These are phyloP conservation scores for Marasmius oreades DNA, from an alignment of 1,284 basidiomycete genomes.

Conservation along the genomic window DNA sequence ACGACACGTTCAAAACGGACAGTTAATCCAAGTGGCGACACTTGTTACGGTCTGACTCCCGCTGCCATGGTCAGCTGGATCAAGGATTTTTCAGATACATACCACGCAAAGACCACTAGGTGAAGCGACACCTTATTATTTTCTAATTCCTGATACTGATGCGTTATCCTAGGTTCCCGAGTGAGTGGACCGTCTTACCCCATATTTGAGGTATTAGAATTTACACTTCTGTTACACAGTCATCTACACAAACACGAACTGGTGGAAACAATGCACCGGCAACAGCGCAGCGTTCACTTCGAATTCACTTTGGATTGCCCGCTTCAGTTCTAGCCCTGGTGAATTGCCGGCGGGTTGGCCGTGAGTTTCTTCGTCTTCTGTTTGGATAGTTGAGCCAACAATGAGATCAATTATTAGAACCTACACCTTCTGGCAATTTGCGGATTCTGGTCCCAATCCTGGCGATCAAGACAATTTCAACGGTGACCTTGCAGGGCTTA, in stretches of 20 bases:
- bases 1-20: not conserved
- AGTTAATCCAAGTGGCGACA: slow-evolving; percentile 49
- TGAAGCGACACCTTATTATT: slow-evolving; percentile 22
- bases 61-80: slow-evolving; percentile 63
- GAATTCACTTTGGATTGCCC: slow-evolving; percentile 60
- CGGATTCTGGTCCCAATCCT: slow-evolving; percentile 46
- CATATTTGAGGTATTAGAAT: no score
- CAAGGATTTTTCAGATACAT: slow-evolving; percentile 58
- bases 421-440: slow-evolving; percentile 64
- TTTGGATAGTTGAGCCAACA: not conserved
- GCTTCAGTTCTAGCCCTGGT: slow-evolving; percentile 45
- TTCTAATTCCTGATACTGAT: no score
- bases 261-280: slow-evolving; percentile 68
- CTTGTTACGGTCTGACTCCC: slow-evolving; percentile 55
- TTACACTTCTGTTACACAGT: slow-evolving; percentile 24
- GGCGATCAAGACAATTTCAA: slow-evolving; percentile 58
- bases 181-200: no score
- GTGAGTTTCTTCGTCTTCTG: slow-evolving; percentile 17
- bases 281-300: slow-evolving; percentile 46
- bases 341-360: slow-evolving; percentile 55
- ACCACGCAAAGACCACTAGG: slow-evolving; percentile 48
- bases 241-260: slow-evolving; percentile 63
- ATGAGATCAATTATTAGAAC: slow-evolving; percentile 26
- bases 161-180: slow-evolving; percentile 33
- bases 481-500: slow-evolving; percentile 31